Evolutionary conservation across 768 basidiomycete species (phyloP).

Genomic region (Pleurotus eryngii): DNA sequence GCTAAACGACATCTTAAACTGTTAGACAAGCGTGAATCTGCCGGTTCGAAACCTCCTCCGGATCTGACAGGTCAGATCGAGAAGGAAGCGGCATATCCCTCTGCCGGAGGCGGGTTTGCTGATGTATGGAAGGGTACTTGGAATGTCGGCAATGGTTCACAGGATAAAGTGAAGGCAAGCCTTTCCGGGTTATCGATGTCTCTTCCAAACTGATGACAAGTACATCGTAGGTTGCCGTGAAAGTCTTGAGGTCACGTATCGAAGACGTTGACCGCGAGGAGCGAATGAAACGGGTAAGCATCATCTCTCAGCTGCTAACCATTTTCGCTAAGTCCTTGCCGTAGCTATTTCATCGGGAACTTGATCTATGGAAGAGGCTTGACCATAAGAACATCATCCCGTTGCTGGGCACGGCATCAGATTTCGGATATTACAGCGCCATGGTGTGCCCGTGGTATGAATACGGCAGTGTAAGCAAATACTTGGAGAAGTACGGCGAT

Average conservation of each 20-base stretch:
- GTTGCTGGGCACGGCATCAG: slow-evolving; percentile 31
- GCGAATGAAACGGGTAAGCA: slow-evolving; percentile 27
- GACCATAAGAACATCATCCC: slow-evolving; percentile 36
- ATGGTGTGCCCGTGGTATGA: slow-evolving; percentile 43
- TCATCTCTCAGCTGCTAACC: neutral
- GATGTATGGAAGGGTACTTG: slow-evolving; percentile 40
- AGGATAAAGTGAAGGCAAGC: slow-evolving; percentile 13
- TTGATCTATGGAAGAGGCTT: slow-evolving; percentile 34
- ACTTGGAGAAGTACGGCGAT: slow-evolving; percentile 33
- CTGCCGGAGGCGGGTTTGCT: slow-evolving; percentile 41
- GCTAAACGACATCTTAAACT: too few relatives aligned
- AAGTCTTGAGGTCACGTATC: slow-evolving; percentile 32
- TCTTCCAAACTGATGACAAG: neutral
- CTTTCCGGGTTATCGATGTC: slow-evolving; percentile 9
- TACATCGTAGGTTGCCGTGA: slow-evolving; percentile 23
- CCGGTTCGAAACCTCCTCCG: slow-evolving; percentile 8
- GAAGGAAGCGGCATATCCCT: slow-evolving; percentile 28
- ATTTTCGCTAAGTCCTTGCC: neutral
- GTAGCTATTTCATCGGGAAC: slow-evolving; percentile 32
- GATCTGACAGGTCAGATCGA: slow-evolving; percentile 31
- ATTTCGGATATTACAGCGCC: slow-evolving; percentile 33
- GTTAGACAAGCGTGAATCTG: too few relatives aligned
- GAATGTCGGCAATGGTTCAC: slow-evolving; percentile 20
- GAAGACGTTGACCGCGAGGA: slow-evolving; percentile 27
- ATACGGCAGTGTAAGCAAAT: slow-evolving; percentile 33